A percentile compares a stretch with the other conserved stretches of the same genome.
phyloP scores from a whole-genome alignment of 345 rosid genomes.

The Euphorbia tirucalli region DNA sequence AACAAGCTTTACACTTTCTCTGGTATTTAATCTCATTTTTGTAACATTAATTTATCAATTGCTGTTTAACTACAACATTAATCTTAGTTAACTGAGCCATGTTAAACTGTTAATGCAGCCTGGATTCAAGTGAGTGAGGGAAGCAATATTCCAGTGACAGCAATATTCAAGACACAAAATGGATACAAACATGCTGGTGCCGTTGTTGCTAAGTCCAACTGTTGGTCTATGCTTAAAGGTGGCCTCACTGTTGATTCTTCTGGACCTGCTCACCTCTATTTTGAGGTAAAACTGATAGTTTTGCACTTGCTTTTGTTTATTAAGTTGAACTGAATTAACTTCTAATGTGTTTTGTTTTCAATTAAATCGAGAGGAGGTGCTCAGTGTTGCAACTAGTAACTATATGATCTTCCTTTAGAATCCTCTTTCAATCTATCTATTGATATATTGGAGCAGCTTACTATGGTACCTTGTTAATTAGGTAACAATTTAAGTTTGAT shows the following conservation, averaged over 20 bases:
- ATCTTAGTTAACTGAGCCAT: neutral
- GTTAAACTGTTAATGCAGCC: conserved; percentile 32
- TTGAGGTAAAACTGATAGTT: too few species aligned
- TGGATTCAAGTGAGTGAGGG: conserved; percentile 70
- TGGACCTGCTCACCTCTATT: conserved; percentile 61
- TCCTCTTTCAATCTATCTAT: too few species aligned
- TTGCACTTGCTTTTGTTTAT: too few species aligned
- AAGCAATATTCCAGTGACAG: conserved; percentile 29
- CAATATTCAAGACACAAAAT: conserved; percentile 42
- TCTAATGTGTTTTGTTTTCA: too few species aligned
- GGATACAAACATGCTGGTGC: conserved; percentile 49
- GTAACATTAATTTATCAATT: too few species aligned
- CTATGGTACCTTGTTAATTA: too few species aligned
- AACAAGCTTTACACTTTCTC: conserved; percentile 59
- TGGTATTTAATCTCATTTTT: conserved; percentile 29
- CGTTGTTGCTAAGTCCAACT: conserved; percentile 48
- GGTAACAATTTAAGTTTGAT: too few species aligned
- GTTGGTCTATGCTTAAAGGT: conserved; percentile 95
- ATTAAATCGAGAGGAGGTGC: too few species aligned
- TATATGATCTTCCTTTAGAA: too few species aligned
- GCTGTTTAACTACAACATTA: neutral
- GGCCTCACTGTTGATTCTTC: conserved; percentile 62
- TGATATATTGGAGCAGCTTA: too few species aligned
- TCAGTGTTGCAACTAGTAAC: too few species aligned
- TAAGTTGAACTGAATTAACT: neutral